These are phyloP conservation scores for Jaapia argillacea DNA, from an alignment of 768 basidiomycete genomes.

Conservation along the genomic window DNA sequence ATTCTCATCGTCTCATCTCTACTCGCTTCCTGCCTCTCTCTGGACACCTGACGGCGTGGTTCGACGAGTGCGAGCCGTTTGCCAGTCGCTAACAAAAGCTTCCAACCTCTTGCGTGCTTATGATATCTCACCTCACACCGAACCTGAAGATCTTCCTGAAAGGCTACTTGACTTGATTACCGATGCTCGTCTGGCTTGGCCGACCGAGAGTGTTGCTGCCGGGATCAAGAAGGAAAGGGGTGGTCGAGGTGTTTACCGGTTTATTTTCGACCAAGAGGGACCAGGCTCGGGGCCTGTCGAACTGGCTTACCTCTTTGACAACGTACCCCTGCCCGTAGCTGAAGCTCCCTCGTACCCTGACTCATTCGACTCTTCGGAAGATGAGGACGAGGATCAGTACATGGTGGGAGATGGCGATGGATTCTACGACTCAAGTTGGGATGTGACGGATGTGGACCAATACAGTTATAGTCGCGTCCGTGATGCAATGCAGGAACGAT, in stretches of 20 bases:
- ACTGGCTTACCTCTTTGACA: conserved; percentile 73
- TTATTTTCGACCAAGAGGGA: conserved; percentile 76
- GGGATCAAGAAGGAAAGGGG: conserved; percentile 38
- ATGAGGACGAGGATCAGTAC: conserved; percentile 24
- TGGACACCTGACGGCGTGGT: conserved; percentile 57
- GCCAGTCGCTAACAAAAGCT: conserved; percentile 56
- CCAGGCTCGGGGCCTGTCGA: conserved; percentile 48
- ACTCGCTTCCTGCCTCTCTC: conserved; percentile 46
- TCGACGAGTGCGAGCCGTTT: conserved; percentile 63
- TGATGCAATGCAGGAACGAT: conserved; percentile 61
- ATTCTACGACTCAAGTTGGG: conserved; percentile 35
- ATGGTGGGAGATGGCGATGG: conserved; percentile 15
- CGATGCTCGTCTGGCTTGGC: conserved; percentile 70
- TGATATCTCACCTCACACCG: conserved; percentile 52
- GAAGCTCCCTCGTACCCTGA: conserved; percentile 15
- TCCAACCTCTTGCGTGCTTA: conserved; percentile 57
- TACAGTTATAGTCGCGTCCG: conserved; percentile 59
- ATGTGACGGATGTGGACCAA: conserved; percentile 48
- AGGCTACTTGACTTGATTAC: conserved; percentile 66
- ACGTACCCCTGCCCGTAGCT: conserved; percentile 43
- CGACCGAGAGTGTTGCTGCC: conserved; percentile 53
- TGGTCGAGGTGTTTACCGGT: conserved; percentile 64
- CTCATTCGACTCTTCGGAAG: conserved; percentile 15
- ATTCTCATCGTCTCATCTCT: conserved; percentile 51
- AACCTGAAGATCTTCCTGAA: conserved; percentile 51